Evolutionary conservation across 192 early-diverging fungal genomes (phyloP).

Genomic region (Geosiphon pyriformis): DNA sequence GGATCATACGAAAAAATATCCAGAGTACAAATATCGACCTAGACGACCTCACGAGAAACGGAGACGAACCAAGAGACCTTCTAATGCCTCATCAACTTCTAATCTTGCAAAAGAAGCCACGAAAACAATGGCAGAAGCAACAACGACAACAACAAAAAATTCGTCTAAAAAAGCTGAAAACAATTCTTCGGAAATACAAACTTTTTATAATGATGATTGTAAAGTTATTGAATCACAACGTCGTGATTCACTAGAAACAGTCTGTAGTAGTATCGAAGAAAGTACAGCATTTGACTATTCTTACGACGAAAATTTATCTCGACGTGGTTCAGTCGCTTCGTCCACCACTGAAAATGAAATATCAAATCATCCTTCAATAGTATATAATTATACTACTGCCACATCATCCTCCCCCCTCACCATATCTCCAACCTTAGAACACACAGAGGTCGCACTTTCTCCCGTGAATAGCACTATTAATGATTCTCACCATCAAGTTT

Average conservation of each 20-base stretch:
- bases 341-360: background rate
- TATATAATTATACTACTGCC: no score
- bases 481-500: background rate
- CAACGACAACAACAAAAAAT: background rate
- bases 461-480: background rate
- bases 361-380: no score
- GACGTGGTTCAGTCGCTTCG: background rate
- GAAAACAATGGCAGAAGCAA: background rate
- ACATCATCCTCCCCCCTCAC: background rate
- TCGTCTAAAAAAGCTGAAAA: no score
- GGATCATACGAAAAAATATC: constrained; percentile 28
- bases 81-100: background rate
- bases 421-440: background rate
- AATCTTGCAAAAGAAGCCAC: background rate
- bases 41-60: constrained; percentile 25
- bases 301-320: background rate
- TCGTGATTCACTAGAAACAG: background rate
- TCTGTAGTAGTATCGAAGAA: background rate
- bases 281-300: background rate
- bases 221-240: background rate
- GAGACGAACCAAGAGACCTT: constrained; percentile 15
- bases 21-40: constrained; percentile 29
- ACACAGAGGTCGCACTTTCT: background rate
- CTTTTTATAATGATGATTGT: background rate
- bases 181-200: background rate